Conservation (phyloP, 1,284 basidiomycete genomes). For the Gymnopus androsaceus region DNA sequence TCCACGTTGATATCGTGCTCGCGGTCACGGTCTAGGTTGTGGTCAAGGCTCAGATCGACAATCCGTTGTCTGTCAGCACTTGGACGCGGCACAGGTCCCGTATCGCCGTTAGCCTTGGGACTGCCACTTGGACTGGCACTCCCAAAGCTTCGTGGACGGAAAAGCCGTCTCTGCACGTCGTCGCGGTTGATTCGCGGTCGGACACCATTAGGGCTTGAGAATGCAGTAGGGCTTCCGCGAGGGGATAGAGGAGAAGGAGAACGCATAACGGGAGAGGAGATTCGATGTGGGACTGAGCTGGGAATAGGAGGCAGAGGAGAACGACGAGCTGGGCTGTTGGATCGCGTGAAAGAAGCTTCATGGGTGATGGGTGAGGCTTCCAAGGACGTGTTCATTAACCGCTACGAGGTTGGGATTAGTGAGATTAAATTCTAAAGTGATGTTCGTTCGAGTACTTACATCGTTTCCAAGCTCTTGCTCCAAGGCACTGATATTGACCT, state of each 20-base stretch:
- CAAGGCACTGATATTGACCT: conserved; percentile 14
- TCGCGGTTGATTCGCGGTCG: conserved; percentile 52
- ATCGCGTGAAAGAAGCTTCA: conserved; percentile 13
- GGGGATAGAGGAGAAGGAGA: conserved; percentile 24
- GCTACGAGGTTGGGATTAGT: conserved; percentile 11
- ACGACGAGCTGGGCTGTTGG: conserved; percentile 4
- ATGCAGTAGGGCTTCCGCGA: not conserved
- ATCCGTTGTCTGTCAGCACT: conserved; percentile 9
- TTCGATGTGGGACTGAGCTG: not conserved
- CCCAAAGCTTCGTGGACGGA: conserved; percentile 45
- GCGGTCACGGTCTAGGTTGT: not conserved
- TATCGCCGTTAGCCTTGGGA: conserved; percentile 15
- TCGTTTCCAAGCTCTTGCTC: conserved; percentile 14
- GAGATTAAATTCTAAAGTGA: not conserved
- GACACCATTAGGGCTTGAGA: conserved; percentile 25
- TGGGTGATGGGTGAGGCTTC: conserved; percentile 9
- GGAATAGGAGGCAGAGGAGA: conserved; percentile 12
- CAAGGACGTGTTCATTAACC: conserved; percentile 14
- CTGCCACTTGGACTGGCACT: conserved; percentile 30
- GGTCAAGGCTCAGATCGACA: conserved; percentile 4
- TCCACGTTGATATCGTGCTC: not conserved
- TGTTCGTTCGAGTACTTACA: not conserved
- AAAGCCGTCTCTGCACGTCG: conserved; percentile 51
- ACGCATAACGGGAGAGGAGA: conserved; percentile 31
- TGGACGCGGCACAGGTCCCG: not conserved